Base-by-base conservation (phyloP, 441 rosid species). In the California macrophylla region DNA sequence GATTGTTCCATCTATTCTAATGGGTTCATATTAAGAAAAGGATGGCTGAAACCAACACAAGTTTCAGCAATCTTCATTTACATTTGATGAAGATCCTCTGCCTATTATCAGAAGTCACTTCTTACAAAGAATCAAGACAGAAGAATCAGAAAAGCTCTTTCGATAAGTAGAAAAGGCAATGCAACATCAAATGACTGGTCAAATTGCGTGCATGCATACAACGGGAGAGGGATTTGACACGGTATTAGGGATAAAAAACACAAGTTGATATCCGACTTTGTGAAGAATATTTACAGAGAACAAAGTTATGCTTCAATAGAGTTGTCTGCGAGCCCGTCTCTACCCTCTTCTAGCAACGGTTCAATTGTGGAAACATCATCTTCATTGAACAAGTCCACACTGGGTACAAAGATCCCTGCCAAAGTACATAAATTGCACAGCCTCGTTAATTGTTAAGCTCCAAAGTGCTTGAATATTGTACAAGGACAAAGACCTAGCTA, bases 341-440 rank as follows among this genome's bases (percentile, higher is more conserved):
- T 40, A 16, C 28, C 70, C 26, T 74, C 80, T 45, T 67, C 83
- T 20, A 87, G 85, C 82, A 87, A 76, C 23, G 92, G 89, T 66
- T 71, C 71, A 21, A 23, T 3, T 0, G 58, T 4, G 4, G 65
- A 47, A 42, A 81, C 84, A 32, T 68, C 68, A 52, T 80, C 79
- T 66, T 89, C 85, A 9, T 85, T 72, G 71, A 71, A 83, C 73
- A 73, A 78, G 77, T 89, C 91, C 0, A 76, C 86, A 21, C 87
- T 81, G 38, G 72, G 78, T 66, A 87, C 69, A 73, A 89, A 91
- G 61, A 85, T 75, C 26, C 96, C 97, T 89, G 85, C 56, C 34
- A 71, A 78, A 71, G n/a, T 18, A 71, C 47, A 65, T 7, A 67
- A 78, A 67, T 12, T 21, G 70, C 40, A 63, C 26, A 56, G 13